phyloP scores from a whole-genome alignment of 2,329 filamentous ascomycete genomes.

The Fusarium ramigenum region DNA sequence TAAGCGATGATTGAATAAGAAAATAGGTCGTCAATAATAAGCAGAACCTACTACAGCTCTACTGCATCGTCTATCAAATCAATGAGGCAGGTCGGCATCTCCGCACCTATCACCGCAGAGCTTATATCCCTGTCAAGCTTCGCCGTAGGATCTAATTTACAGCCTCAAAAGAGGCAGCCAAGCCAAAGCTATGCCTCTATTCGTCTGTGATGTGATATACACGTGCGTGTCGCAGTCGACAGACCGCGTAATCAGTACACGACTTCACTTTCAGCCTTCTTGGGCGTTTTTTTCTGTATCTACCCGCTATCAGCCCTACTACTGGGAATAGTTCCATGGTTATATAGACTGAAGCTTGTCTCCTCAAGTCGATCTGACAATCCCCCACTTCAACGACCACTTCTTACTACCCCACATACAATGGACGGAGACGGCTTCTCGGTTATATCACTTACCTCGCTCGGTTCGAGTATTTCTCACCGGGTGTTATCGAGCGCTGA shows the following conservation, averaged over 20 bases:
- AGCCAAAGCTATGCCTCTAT: slow-evolving; percentile 17
- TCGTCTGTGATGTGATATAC: slow-evolving; percentile 1
- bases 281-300: not conserved
- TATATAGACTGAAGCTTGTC: not conserved
- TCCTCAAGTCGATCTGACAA: slow-evolving; percentile 6
- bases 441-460: slow-evolving; percentile 46
- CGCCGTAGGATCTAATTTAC: not conserved
- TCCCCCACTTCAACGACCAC: not conserved
- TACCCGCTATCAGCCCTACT: slow-evolving; percentile 12
- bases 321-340: not conserved
- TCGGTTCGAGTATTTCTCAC: slow-evolving; percentile 46
- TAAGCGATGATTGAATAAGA: slow-evolving; percentile 20
- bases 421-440: slow-evolving; percentile 51
- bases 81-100: slow-evolving; percentile 1
- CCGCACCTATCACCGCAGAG: not conserved
- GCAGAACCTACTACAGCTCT: not conserved
- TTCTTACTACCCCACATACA: not conserved
- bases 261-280: slow-evolving; percentile 7
- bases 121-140: not conserved
- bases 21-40: not conserved
- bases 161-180: slow-evolving; percentile 26
- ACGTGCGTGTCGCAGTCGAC: slow-evolving; percentile 5
- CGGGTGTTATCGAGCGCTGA: slow-evolving; percentile 41
- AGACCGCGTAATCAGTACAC: slow-evolving; percentile 27
- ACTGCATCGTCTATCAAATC: not conserved